phyloP scores from a whole-genome alignment of 2,329 filamentous ascomycete genomes.

The Tricladium varicosporioides region DNA sequence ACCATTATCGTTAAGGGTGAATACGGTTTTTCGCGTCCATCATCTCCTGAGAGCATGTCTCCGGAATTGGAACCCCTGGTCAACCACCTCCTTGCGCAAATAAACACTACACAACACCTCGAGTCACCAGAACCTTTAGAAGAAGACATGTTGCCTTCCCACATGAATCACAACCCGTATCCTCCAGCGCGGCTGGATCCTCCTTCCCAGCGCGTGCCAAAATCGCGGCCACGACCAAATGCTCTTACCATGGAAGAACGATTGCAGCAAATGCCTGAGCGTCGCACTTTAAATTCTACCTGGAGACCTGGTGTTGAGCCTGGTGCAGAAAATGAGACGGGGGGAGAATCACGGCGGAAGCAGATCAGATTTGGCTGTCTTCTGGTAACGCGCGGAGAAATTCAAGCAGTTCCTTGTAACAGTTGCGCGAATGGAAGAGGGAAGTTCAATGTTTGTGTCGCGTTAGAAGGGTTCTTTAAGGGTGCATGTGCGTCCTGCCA shows the following conservation, averaged over 20 bases:
- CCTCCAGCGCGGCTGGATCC: constrained; percentile 4
- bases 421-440: constrained; percentile 33
- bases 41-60: constrained; percentile 20
- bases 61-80: constrained; percentile 18
- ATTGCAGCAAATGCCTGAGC: constrained; percentile 31
- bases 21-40: constrained; percentile 18
- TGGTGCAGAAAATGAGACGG: constrained; percentile 32
- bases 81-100: constrained; percentile 23
- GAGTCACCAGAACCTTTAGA: constrained; percentile 29
- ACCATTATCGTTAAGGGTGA: constrained; percentile 29
- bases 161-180: constrained; percentile 3
- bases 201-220: constrained; percentile 8
- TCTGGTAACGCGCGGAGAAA: constrained; percentile 31
- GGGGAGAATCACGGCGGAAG: constrained; percentile 33
- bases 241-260: constrained; percentile 31
- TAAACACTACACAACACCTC: constrained; percentile 25
- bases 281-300: constrained; percentile 23
- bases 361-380: constrained; percentile 34
- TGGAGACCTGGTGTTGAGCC: constrained; percentile 32
- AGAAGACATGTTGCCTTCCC: constrained; percentile 11
- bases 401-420: constrained; percentile 26
- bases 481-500: constrained; percentile 35
- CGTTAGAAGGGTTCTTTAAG: constrained; percentile 34
- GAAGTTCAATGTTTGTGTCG: constrained; percentile 33
- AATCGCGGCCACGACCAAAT: constrained; percentile 12